These are phyloP conservation scores for Candida nemodendra DNA, from an alignment of 805 yeast genomes.

Conservation along the genomic window DNA sequence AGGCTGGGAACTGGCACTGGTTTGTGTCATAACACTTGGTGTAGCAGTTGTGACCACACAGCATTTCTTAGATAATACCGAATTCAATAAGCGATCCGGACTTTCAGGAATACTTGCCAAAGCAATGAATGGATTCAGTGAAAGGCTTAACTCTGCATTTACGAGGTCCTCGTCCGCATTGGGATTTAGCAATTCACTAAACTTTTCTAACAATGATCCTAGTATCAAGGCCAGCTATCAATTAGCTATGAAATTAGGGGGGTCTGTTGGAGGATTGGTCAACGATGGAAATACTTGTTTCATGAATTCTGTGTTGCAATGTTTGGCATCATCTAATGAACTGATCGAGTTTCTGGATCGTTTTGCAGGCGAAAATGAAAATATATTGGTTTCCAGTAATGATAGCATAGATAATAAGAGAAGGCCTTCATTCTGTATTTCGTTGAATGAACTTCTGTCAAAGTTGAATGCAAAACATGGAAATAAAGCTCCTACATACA, in stretches of 20 bases:
- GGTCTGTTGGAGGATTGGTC: constrained; percentile 77
- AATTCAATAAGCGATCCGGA: not conserved
- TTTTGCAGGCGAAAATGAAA: constrained; percentile 29
- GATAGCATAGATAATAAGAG: constrained; percentile 15
- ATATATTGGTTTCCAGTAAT: not conserved
- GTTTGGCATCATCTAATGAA: constrained; percentile 70
- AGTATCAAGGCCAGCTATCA: constrained; percentile 18
- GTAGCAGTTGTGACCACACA: constrained; percentile 19
- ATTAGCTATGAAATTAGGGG: constrained; percentile 58
- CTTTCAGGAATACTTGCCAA: not conserved
- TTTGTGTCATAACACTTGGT: constrained; percentile 19
- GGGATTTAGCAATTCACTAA: constrained; percentile 11
- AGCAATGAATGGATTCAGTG: constrained; percentile 21
- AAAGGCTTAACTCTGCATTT: constrained; percentile 20
- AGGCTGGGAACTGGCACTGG: constrained; percentile 19
- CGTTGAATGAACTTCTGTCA: constrained; percentile 50
- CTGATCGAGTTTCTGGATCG: constrained; percentile 55
- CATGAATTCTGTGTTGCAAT: constrained; percentile 87
- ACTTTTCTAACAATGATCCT: constrained; percentile 19
- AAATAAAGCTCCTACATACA: constrained; percentile 55
- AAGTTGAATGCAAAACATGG: constrained; percentile 59
- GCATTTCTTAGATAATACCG: constrained; percentile 4
- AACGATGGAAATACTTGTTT: constrained; percentile 95
- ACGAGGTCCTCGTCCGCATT: constrained; percentile 17
- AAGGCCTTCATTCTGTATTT: constrained; percentile 44